Base-by-base conservation (phyloP, 352 stramenopile genomes). In the Globisporangium echinulatum region DNA sequence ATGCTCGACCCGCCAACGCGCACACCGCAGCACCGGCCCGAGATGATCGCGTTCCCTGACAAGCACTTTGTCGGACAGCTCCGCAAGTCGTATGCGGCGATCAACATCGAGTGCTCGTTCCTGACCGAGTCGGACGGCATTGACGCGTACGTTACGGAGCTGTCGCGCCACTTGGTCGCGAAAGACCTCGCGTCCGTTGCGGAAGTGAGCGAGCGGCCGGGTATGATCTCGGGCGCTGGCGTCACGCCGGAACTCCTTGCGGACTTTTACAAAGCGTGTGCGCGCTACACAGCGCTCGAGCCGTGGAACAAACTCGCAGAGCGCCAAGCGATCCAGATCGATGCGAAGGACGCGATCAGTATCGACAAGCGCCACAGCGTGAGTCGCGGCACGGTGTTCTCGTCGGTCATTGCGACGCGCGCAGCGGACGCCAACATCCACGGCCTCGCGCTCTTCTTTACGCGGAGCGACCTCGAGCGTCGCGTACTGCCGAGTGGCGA, bases 41-140 rank as follows among this genome's bases (percentile, higher is more conserved):
- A 94, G 68, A 94, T 92, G 69, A 88, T 94, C 64, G 74, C 77
- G 1, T 94, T 94, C 62, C 82, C 85, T 14, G 82, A 94, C 68
- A 90, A 89, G 66, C 52, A 73, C 52, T 90, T 69, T 50, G 85
- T 94, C 1, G 85, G 85, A 19, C 59, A 88, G 48, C 70, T 94
- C 25, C 74, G 82, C 49, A 90, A 90, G 59, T 90, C 79, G 59
- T 92, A 82, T 61, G 72, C 77, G 4, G 74, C 79, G 8, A 66
- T 94, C 17, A 73, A 76, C 50, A 94, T 94, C 56, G 84, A 94
- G 61, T 94, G 84, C 67, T 91, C 84, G 54, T 94, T 88, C 46
- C 59, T 94, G 38, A 89, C 82, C 37, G 85, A 94, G 61, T 94
- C 85, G 39, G 80, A 94, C 49, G 85, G 85, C 36, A 94, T 94